Evolutionary conservation across 306 rosid genomes (phyloP).

Genomic region (Styphnolobium japonicum): DNA sequence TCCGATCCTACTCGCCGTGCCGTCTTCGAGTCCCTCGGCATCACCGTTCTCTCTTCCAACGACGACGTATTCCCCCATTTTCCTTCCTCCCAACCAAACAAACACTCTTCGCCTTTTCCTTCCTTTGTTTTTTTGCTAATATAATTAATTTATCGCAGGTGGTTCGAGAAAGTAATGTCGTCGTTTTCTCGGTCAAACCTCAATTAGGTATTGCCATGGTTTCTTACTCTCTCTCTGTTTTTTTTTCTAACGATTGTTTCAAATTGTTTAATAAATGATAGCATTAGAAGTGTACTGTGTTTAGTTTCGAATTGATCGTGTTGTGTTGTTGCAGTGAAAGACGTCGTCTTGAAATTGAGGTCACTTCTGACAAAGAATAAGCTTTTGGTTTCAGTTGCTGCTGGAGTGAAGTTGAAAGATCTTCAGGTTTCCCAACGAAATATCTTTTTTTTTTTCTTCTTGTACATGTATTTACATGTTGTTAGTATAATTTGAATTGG

Average conservation of each 20-base stretch:
- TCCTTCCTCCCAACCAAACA: neutral
- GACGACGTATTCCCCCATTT: slow-evolving; percentile 38
- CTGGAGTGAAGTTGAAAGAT: slow-evolving; percentile 89
- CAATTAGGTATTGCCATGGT: slow-evolving; percentile 55
- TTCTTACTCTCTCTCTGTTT: neutral
- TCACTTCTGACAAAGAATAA: slow-evolving; percentile 68
- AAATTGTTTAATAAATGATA: too few species aligned
- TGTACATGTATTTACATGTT: neutral
- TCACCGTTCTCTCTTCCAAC: slow-evolving; percentile 43
- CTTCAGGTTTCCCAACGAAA: slow-evolving; percentile 57
- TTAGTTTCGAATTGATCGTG: neutral
- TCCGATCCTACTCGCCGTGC: slow-evolving; percentile 43
- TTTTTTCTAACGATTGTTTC: too few species aligned
- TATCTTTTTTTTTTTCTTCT: neutral
- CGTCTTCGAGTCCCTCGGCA: slow-evolving; percentile 59
- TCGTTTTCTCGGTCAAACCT: slow-evolving; percentile 90
- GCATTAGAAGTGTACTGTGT: neutral
- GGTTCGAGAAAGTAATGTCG: slow-evolving; percentile 71
- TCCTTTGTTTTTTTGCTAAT: neutral
- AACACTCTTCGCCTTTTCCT: neutral
- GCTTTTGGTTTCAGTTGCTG: slow-evolving; percentile 94
- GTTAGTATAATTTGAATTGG: neutral
- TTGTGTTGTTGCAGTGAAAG: slow-evolving; percentile 55
- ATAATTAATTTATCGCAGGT: slow-evolving; percentile 50
- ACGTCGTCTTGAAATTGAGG: slow-evolving; percentile 54